These are phyloP conservation scores for Ceratobasidium sp. DNA, from an alignment of 1,284 basidiomycete species.

Conservation along the genomic window DNA sequence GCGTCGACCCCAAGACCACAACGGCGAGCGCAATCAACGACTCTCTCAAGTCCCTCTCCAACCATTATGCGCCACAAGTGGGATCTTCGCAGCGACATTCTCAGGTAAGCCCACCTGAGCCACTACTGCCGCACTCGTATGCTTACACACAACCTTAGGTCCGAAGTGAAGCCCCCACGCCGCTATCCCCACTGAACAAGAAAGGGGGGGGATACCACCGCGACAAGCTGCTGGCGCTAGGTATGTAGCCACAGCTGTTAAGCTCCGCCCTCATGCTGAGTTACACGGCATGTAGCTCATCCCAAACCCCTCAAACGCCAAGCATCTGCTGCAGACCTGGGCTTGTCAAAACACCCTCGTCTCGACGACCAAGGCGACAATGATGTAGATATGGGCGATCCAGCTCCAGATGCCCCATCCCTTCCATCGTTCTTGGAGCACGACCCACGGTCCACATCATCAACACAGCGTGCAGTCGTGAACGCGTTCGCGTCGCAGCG, in stretches of 20 bases:
- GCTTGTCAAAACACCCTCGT: too few species aligned
- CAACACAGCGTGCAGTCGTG: background rate
- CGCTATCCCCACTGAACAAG: conserved; percentile 8
- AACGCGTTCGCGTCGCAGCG: background rate
- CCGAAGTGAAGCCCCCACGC: background rate
- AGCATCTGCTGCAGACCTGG: too few species aligned
- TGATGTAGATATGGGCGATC: background rate
- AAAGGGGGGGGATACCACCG: background rate
- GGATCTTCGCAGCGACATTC: background rate
- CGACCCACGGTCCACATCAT: background rate
- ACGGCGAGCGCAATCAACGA: background rate
- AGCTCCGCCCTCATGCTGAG: too few species aligned
- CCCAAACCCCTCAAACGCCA: too few species aligned
- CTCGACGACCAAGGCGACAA: too few species aligned
- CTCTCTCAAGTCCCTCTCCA: background rate
- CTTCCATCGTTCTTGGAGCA: background rate
- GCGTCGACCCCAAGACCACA: background rate
- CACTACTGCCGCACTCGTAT: background rate
- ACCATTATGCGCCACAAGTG: background rate
- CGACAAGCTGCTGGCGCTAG: too few species aligned
- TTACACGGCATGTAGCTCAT: too few species aligned
- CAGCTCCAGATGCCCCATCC: background rate
- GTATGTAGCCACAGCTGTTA: background rate
- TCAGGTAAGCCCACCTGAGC: background rate
- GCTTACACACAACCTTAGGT: background rate